A percentile compares a stretch with the other conserved stretches of the same genome.
phyloP scores from a whole-genome alignment of 306 rosid species.

The Cotoneaster glaucophyllus region DNA sequence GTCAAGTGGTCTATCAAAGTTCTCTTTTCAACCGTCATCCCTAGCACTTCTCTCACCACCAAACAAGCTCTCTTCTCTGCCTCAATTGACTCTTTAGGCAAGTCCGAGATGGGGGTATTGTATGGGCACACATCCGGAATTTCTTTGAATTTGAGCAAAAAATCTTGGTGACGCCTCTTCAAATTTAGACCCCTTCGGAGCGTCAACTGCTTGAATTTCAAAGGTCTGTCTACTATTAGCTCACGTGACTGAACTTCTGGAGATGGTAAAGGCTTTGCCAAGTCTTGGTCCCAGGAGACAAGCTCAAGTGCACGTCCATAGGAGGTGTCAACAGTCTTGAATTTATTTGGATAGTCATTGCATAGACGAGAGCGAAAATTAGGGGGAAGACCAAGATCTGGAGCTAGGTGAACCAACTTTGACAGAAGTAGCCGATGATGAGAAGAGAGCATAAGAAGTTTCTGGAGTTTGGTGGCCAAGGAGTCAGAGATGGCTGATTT shows the following conservation, averaged over 20 bases:
- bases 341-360: constrained; percentile 70
- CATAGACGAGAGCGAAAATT: constrained; percentile 77
- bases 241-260: constrained; percentile 31
- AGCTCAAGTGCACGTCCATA: constrained; percentile 95
- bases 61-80: constrained; percentile 91
- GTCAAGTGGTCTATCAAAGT: constrained; percentile 85
- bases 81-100: constrained; percentile 57
- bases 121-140: constrained; percentile 76
- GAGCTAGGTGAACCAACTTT: constrained; percentile 85
- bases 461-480: constrained; percentile 80
- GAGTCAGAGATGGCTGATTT: constrained; percentile 41
- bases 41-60: constrained; percentile 68
- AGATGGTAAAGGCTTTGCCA: constrained; percentile 54
- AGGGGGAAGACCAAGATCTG: constrained; percentile 85
- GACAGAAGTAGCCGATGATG: constrained; percentile 58
- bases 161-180: constrained; percentile 67
- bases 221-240: constrained; percentile 81
- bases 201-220: constrained; percentile 78
- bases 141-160: constrained; percentile 68
- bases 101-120: constrained; percentile 24
- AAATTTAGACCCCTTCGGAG: constrained; percentile 78
- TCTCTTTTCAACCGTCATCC: constrained; percentile 70
- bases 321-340: constrained; percentile 71
- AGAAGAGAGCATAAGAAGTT: constrained; percentile 82
- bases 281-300: constrained; percentile 56